Percentiles rank a stretch among this genome's conserved stretches.
These are phyloP conservation scores for Colletotrichum horii DNA, from an alignment of 2,329 filamentous ascomycete genomes.

Conservation along the genomic window DNA sequence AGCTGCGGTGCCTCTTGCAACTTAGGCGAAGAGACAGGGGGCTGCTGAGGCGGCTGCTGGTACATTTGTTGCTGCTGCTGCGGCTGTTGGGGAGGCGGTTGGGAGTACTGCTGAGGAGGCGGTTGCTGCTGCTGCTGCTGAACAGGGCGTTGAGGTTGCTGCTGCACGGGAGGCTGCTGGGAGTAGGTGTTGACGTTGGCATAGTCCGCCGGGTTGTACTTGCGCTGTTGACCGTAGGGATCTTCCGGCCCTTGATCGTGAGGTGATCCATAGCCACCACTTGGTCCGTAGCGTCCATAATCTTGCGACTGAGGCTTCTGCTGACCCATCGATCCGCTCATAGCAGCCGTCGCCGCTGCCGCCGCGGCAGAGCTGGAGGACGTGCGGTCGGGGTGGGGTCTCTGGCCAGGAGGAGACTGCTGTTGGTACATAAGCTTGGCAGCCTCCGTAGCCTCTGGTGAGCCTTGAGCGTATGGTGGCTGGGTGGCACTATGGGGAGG, in stretches of 20 bases:
- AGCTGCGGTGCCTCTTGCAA: slow-evolving; percentile 19
- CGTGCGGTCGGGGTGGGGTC: slow-evolving; percentile 58
- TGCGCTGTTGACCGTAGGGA: slow-evolving; percentile 56
- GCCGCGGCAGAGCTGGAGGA: slow-evolving; percentile 59
- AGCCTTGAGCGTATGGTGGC: slow-evolving; percentile 30
- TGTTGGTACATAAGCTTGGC: slow-evolving; percentile 66
- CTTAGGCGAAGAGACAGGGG: slow-evolving; percentile 12
- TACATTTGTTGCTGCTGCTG: slow-evolving; percentile 26
- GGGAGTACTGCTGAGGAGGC: slow-evolving; percentile 33
- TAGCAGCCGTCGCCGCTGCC: slow-evolving; percentile 61
- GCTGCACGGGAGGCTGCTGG: slow-evolving; percentile 28
- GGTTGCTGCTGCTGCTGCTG: slow-evolving; percentile 37
- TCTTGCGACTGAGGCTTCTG: slow-evolving; percentile 30
- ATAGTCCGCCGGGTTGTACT: slow-evolving; percentile 82
- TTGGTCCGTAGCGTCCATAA: slow-evolving; percentile 37
- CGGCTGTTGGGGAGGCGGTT: slow-evolving; percentile 41
- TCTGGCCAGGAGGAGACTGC: slow-evolving; percentile 49
- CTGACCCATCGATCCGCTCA: slow-evolving; percentile 53
- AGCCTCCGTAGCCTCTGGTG: slow-evolving; percentile 63
- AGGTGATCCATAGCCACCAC: slow-evolving; percentile 28
- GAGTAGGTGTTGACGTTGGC: slow-evolving; percentile 64
- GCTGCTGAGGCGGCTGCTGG: slow-evolving; percentile 32
- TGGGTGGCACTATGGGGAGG: slow-evolving; percentile 23
- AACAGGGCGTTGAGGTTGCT: slow-evolving; percentile 36
- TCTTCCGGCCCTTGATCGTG: slow-evolving; percentile 30